phyloP scores from a whole-genome alignment of 192 early-diverging fungal species.

The Backusella psychrophila region DNA sequence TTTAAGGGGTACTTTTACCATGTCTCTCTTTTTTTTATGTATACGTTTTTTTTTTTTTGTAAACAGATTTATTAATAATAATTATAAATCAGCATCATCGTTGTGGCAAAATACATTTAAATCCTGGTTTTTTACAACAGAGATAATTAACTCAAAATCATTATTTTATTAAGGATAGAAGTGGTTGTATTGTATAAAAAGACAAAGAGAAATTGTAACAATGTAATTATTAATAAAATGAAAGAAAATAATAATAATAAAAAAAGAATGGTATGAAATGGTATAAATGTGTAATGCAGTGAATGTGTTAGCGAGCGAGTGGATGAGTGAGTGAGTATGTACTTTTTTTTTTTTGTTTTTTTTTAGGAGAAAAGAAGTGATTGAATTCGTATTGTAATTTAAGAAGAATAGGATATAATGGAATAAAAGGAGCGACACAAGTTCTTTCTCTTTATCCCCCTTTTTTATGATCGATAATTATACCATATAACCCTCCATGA shows the following conservation, averaged over 20 bases:
- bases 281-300: not conserved
- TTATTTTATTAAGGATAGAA: not conserved
- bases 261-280: not conserved
- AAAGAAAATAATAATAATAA: not conserved
- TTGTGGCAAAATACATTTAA: not conserved
- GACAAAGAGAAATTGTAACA: not conserved
- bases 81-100: not conserved
- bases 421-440: not conserved
- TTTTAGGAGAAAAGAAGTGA: not conserved
- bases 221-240: not conserved
- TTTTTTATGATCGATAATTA: not conserved
- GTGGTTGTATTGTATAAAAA: not conserved
- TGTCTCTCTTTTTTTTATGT: not conserved
- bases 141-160: not conserved
- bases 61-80: not conserved
- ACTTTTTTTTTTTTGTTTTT: not conserved
- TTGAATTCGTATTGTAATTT: not conserved
- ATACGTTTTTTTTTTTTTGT: not conserved
- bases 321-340: not conserved
- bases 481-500: slow-evolving; percentile 22
- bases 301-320: not conserved
- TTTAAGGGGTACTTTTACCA: not conserved
- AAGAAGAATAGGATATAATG: not conserved
- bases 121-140: not conserved
- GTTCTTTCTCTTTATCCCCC: not conserved